phyloP scores from a whole-genome alignment of 2,329 filamentous ascomycete genomes.

The Colletotrichum camelliae region DNA sequence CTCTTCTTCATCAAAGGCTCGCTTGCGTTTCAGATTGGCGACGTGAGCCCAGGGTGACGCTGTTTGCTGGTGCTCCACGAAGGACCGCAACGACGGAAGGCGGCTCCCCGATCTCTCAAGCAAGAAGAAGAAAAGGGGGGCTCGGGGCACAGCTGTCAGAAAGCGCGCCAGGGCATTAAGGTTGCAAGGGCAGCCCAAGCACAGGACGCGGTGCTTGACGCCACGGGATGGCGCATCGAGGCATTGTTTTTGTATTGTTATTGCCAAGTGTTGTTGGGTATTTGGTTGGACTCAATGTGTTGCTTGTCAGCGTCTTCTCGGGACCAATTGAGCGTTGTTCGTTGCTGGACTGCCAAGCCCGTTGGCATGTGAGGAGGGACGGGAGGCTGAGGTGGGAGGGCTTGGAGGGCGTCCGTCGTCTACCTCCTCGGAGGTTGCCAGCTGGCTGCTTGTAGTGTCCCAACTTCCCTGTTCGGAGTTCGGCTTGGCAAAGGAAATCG shows the following conservation, averaged over 20 bases:
- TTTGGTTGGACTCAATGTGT: background rate
- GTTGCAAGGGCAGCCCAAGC: background rate
- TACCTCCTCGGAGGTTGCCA: background rate
- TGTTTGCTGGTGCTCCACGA: conserved; percentile 1
- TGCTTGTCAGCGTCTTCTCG: background rate
- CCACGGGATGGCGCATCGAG: background rate
- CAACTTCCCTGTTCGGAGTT: background rate
- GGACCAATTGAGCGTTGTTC: background rate
- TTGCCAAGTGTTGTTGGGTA: background rate
- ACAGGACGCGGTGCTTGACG: background rate
- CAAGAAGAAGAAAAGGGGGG: background rate
- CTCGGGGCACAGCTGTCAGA: background rate
- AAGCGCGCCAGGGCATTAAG: background rate
- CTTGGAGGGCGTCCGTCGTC: background rate
- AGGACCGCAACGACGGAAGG: background rate
- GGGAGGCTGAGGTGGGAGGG: background rate
- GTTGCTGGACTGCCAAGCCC: background rate
- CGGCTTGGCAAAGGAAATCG: conserved; percentile 5
- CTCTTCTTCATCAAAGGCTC: conserved; percentile 4
- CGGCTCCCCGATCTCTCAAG: conserved; percentile 2
- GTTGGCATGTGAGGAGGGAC: conserved; percentile 7
- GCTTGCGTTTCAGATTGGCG: conserved; percentile 18
- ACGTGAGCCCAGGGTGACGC: conserved; percentile 9
- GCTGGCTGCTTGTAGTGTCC: background rate
- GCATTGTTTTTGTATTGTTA: background rate